Conservation (phyloP, 2,329 filamentous ascomycete species). For the Lomentospora prolificans region DNA sequence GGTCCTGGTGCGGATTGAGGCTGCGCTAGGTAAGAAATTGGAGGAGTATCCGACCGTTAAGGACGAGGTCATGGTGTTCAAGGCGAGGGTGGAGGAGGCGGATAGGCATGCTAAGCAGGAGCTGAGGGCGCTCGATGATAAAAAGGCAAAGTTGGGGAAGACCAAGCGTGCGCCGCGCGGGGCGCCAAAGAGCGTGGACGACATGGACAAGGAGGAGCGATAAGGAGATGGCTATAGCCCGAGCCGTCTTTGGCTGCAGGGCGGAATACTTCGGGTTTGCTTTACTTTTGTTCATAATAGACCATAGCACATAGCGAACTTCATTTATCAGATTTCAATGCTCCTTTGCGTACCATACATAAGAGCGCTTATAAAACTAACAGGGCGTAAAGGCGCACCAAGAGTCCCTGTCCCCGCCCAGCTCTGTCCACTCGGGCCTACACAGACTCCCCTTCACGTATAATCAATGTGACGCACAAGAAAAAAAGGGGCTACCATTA, state of each 20-base stretch:
- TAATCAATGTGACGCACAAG: too few species aligned
- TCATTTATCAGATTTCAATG: too few species aligned
- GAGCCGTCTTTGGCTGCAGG: too few species aligned
- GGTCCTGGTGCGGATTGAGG: conserved; percentile 72
- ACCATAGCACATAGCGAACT: neutral
- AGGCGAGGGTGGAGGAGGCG: conserved; percentile 68
- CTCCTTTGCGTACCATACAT: neutral
- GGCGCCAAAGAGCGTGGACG: conserved; percentile 34
- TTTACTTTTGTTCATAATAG: neutral
- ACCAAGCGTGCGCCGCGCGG: conserved; percentile 32
- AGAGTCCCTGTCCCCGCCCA: too few species aligned
- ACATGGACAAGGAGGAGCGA: conserved; percentile 70
- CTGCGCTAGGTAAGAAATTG: conserved; percentile 69
- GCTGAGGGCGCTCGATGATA: conserved; percentile 72
- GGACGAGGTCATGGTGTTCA: conserved; percentile 79
- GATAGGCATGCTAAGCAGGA: conserved; percentile 69
- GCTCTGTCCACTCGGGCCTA: too few species aligned
- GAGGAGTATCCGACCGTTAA: conserved; percentile 59
- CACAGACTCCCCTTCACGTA: too few species aligned
- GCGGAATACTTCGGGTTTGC: too few species aligned
- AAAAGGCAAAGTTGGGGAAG: conserved; percentile 43
- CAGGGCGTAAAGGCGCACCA: too few species aligned
- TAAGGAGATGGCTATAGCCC: conserved; percentile 23
- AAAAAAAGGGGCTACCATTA: too few species aligned
- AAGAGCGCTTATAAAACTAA: neutral